Conservation (phyloP, 352 stramenopile species). For the Pythium chondricola region DNA sequence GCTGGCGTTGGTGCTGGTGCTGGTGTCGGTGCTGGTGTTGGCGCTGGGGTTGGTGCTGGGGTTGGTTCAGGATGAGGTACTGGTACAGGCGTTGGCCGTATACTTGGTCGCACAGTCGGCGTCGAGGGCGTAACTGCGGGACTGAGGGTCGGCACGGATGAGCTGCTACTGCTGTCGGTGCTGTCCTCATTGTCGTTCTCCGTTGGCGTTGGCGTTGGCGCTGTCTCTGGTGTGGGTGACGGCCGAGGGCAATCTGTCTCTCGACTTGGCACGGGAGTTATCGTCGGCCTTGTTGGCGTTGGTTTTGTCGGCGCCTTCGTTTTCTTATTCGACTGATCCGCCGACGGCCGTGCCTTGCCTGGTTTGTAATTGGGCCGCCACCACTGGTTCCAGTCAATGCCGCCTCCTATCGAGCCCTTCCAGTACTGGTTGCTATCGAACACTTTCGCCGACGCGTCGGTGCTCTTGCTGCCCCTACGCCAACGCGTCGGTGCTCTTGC, state of each 20-base stretch:
- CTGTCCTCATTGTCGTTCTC: constrained; percentile 1
- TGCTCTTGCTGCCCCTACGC: too few relatives aligned
- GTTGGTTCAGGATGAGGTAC: neutral
- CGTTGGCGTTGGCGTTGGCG: neutral
- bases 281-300: neutral
- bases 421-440: too few relatives aligned
- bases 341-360: too few relatives aligned
- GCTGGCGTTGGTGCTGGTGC: neutral
- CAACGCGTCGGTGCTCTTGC: too few relatives aligned
- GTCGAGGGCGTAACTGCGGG: neutral
- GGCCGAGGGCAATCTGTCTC: neutral
- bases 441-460: too few relatives aligned
- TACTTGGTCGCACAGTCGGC: neutral
- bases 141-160: neutral
- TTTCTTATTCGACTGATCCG: too few relatives aligned
- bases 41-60: neutral
- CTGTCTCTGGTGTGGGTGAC: neutral
- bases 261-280: neutral
- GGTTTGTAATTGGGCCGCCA: too few relatives aligned
- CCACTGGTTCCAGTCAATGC: too few relatives aligned
- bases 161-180: neutral
- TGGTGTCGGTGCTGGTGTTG: neutral
- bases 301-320: too few relatives aligned
- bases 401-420: too few relatives aligned
- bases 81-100: neutral